Evolutionary conservation across 352 stramenopile genomes (phyloP), one percentile per base, ranked within the genome.

Genomic region (Globisporangium yorkense): DNA sequence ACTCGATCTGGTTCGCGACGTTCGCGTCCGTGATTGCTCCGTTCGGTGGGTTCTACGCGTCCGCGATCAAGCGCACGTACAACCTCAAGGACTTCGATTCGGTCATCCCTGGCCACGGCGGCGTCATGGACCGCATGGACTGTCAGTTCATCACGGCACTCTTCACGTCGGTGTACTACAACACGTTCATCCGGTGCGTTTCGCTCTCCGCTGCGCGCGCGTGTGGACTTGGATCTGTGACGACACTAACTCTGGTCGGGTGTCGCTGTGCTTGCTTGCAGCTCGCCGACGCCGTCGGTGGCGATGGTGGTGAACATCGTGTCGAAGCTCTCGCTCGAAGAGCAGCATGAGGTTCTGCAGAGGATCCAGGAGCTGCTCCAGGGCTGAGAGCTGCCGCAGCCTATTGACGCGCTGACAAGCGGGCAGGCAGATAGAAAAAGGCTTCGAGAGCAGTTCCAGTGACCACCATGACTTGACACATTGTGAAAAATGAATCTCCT

Each of bases 71-170:
- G 78, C 88, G 97, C 50, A 98, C 97, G 27, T 99, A 99, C 78
- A 88, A 95, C 49, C 85, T 99, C 51, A 99, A 99, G 78, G 97
- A 99, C 77, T 99, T 99, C 72, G 97, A 98, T 62, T 96, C 87
- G 29, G 78, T 99, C 48, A 99, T 99, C 59, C 97, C 97, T 2
- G 97, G 97, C 54, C 97, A 99, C 66, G 96, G 96, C 48, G 96
- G 96, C 33, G 78, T 99, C 56, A 98, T 97, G 83, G 96, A 99
- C 66, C 88, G 96, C 49, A 98, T 99, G 89, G 96, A 99, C 74
- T 99, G 96, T 68, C 94, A 99, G 69, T 84, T 98, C 56, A 90
- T 98, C 75, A 98, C 96, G 62, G 78, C 89, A 49, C 75, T 97
- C 27, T 98, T 97, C 68, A 98, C 93, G 33, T 97, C 90, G 51